Evolutionary conservation across 805 yeast species (phyloP), one percentile per base, ranked within the genome.

Genomic region (Wickerhamiella kurtzmanii): DNA sequence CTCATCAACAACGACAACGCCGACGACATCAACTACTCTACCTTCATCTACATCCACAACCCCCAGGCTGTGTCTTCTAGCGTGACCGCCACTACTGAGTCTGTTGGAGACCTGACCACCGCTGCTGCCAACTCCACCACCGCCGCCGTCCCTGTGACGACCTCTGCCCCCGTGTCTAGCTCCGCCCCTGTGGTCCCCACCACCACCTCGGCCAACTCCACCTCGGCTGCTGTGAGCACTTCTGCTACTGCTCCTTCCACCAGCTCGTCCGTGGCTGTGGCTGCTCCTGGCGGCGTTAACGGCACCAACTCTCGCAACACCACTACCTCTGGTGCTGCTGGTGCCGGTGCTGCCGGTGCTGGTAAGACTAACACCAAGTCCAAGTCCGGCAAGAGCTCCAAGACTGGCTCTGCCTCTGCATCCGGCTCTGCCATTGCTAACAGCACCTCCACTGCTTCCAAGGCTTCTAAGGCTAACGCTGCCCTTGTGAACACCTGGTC

Each of bases 1-100:
- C 64, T 64, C 46, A 48, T 51, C 40, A 51, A 53, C 45, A 60
- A 55, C 38, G 58, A 57, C 44, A 55, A 55, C 51, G 45, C 57
- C 28, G 56, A 50, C 49, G 61, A 55, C 43, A 46, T 48, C 46
- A 66, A 66, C 64, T 66, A 63, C 65, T 55, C 69, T 17, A 55
- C 61, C 46, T 54, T 50, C 49, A 60, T 62, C 57, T 43, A 48
- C 20, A 56, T 64, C 48, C n/a, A 25, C 46, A 39, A 46, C 48
- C 45, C 47, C 19, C 48, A 61, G 25, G 21, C 49, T 44, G 21
- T 48, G 43, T 38, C 56, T 38, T 35, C 57, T 35, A 44, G 54
- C 28, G 47, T 52, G 41, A 32, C 51, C 37, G 18, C 48, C 25
- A 18, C 42, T 35, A 32, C 50, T 36, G 20, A 45, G 25, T 25